phyloP scores from a whole-genome alignment of 768 basidiomycete genomes.

The Hygrocybe punicea region DNA sequence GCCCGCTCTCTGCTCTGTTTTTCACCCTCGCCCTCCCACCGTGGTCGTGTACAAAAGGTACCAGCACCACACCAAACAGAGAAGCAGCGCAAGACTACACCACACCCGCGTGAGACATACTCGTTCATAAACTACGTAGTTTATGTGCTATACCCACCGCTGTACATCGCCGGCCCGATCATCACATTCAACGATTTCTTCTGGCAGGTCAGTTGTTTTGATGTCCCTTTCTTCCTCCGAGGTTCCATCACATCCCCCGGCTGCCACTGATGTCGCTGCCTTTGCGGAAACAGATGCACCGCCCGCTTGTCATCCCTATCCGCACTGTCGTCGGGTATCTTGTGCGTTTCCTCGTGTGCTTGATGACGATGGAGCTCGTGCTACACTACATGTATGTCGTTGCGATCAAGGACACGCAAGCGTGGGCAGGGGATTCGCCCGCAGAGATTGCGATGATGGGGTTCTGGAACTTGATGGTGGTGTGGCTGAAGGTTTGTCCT shows the following conservation, averaged over 20 bases:
- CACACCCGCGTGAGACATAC: constrained; percentile 60
- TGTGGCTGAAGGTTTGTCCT: constrained; percentile 85
- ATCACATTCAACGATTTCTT: constrained; percentile 94
- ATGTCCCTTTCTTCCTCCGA: not conserved
- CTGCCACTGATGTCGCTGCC: not conserved
- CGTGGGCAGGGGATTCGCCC: constrained; percentile 77
- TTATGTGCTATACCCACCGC: constrained; percentile 87
- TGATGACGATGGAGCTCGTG: constrained; percentile 86
- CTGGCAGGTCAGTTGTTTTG: constrained; percentile 66
- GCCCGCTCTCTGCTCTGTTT: too few relatives aligned
- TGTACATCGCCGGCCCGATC: constrained; percentile 96
- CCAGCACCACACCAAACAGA: constrained; percentile 37
- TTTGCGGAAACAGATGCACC: not conserved
- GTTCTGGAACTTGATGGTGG: constrained; percentile 93
- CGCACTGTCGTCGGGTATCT: constrained; percentile 47
- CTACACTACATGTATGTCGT: constrained; percentile 96
- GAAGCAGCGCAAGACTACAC: constrained; percentile 55
- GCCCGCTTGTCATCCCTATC: not conserved
- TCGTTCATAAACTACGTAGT: constrained; percentile 70
- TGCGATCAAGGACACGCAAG: constrained; percentile 86
- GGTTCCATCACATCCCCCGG: too few relatives aligned
- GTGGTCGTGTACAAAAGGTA: constrained; percentile 1
- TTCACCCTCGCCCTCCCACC: too few relatives aligned
- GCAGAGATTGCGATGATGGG: constrained; percentile 88
- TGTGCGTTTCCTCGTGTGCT: constrained; percentile 63